Percentiles rank a stretch among this genome's conserved stretches.
phyloP scores from a whole-genome alignment of 768 basidiomycete genomes.

The Lactarius sanguifluus region DNA sequence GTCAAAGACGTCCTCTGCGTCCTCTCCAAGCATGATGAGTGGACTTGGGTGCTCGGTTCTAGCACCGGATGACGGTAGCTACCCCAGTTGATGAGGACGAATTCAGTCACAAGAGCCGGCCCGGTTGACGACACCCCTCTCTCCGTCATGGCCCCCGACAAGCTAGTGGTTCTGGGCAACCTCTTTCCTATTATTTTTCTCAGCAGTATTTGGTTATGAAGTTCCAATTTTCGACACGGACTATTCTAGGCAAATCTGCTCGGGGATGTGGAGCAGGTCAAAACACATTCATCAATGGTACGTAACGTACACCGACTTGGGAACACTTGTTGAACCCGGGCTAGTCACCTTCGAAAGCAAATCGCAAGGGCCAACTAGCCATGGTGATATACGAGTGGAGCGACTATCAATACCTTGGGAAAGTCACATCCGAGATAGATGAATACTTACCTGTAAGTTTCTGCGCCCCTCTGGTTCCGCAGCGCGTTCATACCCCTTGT shows the following conservation, averaged over 20 bases:
- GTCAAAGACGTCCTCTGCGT: conserved; percentile 82
- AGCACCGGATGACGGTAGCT: background rate
- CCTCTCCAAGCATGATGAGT: conserved; percentile 71
- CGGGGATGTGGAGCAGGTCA: conserved; percentile 89
- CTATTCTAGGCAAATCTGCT: conserved; percentile 87
- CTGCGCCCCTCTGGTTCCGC: conserved; percentile 9
- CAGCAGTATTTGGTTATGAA: conserved; percentile 49
- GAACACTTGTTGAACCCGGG: conserved; percentile 30
- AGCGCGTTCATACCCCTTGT: conserved; percentile 28
- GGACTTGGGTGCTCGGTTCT: background rate
- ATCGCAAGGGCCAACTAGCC: conserved; percentile 86
- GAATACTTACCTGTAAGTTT: conserved; percentile 64
- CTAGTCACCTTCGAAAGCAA: conserved; percentile 73
- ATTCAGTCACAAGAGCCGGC: conserved; percentile 1
- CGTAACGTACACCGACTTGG: conserved; percentile 28
- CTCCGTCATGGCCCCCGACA: conserved; percentile 22
- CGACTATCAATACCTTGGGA: conserved; percentile 83
- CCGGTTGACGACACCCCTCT: conserved; percentile 12
- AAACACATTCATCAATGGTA: conserved; percentile 83
- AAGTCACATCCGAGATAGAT: conserved; percentile 52
- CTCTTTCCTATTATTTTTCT: conserved; percentile 30
- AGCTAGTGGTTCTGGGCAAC: conserved; percentile 25
- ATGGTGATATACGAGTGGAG: conserved; percentile 97
- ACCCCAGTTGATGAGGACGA: background rate
- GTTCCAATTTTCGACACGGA: conserved; percentile 73